Conservation (phyloP, 2,329 filamentous ascomycete genomes). For the Phaeomoniella chlamydospora region DNA sequence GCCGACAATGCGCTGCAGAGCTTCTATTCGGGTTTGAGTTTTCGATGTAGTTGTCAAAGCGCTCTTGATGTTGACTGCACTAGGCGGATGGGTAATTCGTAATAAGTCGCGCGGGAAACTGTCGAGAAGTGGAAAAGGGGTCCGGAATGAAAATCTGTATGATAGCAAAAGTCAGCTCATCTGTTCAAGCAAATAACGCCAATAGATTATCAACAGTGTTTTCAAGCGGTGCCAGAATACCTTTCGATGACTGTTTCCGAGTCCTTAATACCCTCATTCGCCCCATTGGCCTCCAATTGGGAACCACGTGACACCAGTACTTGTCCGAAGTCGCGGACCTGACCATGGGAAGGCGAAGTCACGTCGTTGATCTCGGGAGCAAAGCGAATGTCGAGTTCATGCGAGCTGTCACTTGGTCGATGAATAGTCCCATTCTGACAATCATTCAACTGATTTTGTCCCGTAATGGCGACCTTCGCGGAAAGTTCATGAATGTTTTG, state of each 20-base stretch:
- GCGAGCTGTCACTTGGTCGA: conserved; percentile 1
- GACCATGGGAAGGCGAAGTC: neutral
- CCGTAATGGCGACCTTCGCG: conserved; percentile 39
- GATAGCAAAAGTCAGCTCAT: neutral
- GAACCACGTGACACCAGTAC: conserved; percentile 18
- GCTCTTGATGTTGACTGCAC: conserved; percentile 32
- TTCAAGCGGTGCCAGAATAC: conserved; percentile 5
- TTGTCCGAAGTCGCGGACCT: conserved; percentile 22
- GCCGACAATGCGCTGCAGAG: conserved; percentile 48
- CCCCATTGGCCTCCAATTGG: conserved; percentile 7
- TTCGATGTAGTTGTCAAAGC: conserved; percentile 60
- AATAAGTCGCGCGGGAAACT: conserved; percentile 71
- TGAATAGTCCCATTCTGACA: conserved; percentile 1
- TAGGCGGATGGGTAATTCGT: conserved; percentile 24
- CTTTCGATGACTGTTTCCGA: conserved; percentile 7
- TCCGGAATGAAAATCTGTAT: neutral
- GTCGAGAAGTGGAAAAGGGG: conserved; percentile 57
- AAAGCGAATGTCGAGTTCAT: conserved; percentile 8
- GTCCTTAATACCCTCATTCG: conserved; percentile 9
- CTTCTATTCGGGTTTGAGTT: conserved; percentile 55
- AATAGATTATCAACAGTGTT: neutral
- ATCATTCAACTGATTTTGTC: conserved; percentile 3
- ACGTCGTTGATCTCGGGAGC: conserved; percentile 6
- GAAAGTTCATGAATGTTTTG: conserved; percentile 64
- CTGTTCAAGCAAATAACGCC: neutral